Conservation (phyloP, 805 yeast genomes). For the Barnettozyma siamensis region DNA sequence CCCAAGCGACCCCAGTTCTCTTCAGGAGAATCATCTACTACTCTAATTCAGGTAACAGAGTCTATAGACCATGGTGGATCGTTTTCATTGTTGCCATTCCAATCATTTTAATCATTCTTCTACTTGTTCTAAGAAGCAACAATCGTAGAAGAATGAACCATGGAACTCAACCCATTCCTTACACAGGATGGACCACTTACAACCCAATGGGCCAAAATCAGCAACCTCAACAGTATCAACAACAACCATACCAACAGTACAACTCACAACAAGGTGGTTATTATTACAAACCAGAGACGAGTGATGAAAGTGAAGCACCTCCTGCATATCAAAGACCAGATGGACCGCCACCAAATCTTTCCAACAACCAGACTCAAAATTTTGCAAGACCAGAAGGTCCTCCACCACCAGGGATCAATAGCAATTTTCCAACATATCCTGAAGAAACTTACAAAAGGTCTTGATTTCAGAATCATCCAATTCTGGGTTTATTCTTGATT, state of each 20-base stretch:
- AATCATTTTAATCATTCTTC: neutral
- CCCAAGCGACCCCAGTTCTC: neutral
- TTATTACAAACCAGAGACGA: conserved; percentile 6
- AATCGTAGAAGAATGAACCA: conserved; percentile 15
- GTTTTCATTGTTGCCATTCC: conserved; percentile 16
- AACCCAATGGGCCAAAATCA: conserved; percentile 5
- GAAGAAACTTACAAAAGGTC: conserved; percentile 3
- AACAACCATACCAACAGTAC: neutral
- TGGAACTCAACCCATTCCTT: conserved; percentile 17
- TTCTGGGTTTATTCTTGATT: neutral
- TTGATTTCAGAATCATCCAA: neutral
- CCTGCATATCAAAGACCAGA: conserved; percentile 9
- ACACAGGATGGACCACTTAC: conserved; percentile 22
- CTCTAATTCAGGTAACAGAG: neutral
- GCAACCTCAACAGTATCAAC: conserved; percentile 1
- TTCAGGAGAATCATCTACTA: neutral
- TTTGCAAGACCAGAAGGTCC: conserved; percentile 15
- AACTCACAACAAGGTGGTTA: conserved; percentile 1
- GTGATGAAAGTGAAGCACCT: conserved; percentile 2
- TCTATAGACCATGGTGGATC: conserved; percentile 17
- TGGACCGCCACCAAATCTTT: conserved; percentile 5
- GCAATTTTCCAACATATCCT: conserved; percentile 6
- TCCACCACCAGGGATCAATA: conserved; percentile 9
- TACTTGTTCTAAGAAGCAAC: conserved; percentile 11
- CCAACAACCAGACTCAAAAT: neutral